A percentile compares a stretch with the other conserved stretches of the same genome.
Conservation (phyloP, 441 rosid genomes). For the Sinapis alba region DNA sequence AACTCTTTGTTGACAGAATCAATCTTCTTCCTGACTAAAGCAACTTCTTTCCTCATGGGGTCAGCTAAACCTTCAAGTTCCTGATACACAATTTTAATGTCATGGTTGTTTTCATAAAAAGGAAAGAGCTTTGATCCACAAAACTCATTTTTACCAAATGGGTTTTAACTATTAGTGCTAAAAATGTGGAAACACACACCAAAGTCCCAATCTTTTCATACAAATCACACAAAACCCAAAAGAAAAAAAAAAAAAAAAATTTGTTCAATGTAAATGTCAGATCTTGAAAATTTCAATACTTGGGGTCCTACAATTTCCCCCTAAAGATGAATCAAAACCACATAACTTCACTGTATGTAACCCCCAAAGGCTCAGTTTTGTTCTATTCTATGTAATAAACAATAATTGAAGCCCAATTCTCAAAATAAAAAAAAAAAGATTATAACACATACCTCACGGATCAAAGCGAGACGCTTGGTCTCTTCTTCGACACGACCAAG, state of each 20-base stretch:
- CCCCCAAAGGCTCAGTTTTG: not conserved
- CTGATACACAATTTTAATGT: conserved; percentile 43
- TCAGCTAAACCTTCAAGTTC: conserved; percentile 81
- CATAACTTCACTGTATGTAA: not conserved
- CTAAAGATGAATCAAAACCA: not conserved
- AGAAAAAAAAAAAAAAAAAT: not conserved
- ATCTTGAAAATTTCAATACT: not conserved
- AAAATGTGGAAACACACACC: conserved; percentile 3
- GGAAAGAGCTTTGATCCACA: conserved; percentile 9
- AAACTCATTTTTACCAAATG: not conserved
- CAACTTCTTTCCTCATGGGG: conserved; percentile 86
- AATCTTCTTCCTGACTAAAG: conserved; percentile 79
- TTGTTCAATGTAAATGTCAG: not conserved
- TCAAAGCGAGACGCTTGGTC: conserved; percentile 69
- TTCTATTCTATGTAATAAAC: not conserved
- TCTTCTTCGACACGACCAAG: conserved; percentile 84
- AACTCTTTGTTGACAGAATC: conserved; percentile 94
- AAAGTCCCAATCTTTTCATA: not conserved
- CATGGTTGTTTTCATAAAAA: not conserved
- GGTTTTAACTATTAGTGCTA: conserved; percentile 3
- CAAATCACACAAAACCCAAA: not conserved
- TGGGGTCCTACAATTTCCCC: not conserved
- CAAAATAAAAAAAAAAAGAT: not conserved
- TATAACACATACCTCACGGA: conserved; percentile 37
- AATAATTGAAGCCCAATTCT: not conserved